Evolutionary conservation across 2,329 filamentous ascomycete genomes (phyloP).

Genomic region (Calonectria honghensis): DNA sequence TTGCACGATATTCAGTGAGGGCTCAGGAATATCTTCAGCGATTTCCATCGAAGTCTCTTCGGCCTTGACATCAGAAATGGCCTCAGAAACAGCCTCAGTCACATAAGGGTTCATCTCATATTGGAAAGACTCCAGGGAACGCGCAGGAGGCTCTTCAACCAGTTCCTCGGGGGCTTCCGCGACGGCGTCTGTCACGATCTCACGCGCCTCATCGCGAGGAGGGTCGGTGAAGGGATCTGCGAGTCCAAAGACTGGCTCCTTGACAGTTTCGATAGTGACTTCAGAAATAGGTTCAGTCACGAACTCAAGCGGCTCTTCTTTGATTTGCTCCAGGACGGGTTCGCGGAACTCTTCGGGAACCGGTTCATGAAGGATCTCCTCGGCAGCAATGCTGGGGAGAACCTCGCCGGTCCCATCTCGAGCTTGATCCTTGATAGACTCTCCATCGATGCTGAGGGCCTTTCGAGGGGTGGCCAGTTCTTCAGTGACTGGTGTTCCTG

Average conservation of each 20-base stretch:
- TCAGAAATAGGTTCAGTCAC: not conserved
- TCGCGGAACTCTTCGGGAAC: constrained; percentile 10
- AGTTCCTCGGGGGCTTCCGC: not conserved
- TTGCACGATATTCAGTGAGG: not conserved
- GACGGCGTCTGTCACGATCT: not conserved
- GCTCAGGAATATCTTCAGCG: not conserved
- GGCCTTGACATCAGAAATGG: not conserved
- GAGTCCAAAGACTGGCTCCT: not conserved
- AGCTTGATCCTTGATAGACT: constrained; percentile 25
- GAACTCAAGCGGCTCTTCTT: not conserved
- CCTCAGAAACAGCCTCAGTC: not conserved
- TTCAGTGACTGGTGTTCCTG: constrained; percentile 45
- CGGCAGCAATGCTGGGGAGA: not conserved
- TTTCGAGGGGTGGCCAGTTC: constrained; percentile 26
- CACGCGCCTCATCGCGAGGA: not conserved
- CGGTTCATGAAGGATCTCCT: not conserved
- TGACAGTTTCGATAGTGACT: not conserved
- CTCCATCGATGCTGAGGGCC: not conserved
- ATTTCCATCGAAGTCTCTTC: not conserved
- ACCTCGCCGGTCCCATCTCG: constrained; percentile 9
- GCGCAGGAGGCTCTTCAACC: not conserved
- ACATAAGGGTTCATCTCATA: not conserved
- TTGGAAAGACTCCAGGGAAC: too few species aligned
- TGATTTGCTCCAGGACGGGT: constrained; percentile 19
- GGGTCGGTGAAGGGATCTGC: not conserved